These are phyloP conservation scores for Sophora flavescens DNA, from an alignment of 306 rosid genomes.

Conservation along the genomic window DNA sequence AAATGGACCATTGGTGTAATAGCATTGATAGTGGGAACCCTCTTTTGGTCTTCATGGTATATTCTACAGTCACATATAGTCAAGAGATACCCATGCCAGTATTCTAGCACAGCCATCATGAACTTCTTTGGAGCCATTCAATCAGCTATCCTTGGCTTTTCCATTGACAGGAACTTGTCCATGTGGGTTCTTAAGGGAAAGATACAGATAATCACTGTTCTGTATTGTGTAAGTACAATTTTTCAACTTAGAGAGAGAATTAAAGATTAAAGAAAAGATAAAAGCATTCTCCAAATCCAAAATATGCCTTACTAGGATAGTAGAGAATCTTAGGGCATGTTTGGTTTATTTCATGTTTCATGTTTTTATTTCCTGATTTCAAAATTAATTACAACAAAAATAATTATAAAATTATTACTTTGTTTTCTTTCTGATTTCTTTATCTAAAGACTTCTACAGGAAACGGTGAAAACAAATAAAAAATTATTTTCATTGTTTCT, in stretches of 20 bases:
- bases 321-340: not conserved
- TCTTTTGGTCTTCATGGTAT: conserved; percentile 78
- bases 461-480: too few species aligned
- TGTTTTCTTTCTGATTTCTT: too few species aligned
- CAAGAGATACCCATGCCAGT: conserved; percentile 68
- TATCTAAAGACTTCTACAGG: too few species aligned
- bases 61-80: conserved; percentile 63
- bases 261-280: not conserved
- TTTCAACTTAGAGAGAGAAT: not conserved
- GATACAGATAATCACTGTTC: conserved; percentile 57
- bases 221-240: conserved; percentile 62
- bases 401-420: too few species aligned
- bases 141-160: conserved; percentile 60
- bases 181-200: conserved; percentile 68
- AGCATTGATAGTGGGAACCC: conserved; percentile 61
- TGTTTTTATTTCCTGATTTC: too few species aligned
- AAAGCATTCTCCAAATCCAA: conserved; percentile 1
- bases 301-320: not conserved
- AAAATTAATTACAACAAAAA: too few species aligned
- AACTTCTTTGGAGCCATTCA: conserved; percentile 76
- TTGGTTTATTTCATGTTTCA: too few species aligned
- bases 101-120: conserved; percentile 76
- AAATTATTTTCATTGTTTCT: too few species aligned
- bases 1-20: conserved; percentile 71
- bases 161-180: conserved; percentile 54